A percentile compares a stretch with the other conserved stretches of the same genome.
These are phyloP conservation scores for Yarrowia divulgata DNA, from an alignment of 805 yeast genomes.

Conservation along the genomic window DNA sequence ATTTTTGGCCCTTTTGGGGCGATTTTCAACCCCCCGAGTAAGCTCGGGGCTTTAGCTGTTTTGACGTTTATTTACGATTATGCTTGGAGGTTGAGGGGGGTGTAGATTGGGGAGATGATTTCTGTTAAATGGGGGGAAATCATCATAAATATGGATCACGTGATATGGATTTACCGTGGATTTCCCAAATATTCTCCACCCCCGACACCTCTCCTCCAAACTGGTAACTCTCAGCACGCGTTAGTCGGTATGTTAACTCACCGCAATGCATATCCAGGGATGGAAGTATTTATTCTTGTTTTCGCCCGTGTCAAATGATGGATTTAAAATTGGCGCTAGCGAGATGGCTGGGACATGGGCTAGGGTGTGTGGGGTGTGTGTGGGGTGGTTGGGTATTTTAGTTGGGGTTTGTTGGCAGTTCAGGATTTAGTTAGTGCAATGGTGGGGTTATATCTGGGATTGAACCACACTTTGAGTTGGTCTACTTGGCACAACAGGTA, in stretches of 20 bases:
- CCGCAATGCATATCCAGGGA: neutral
- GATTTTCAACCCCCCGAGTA: neutral
- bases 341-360: too few species aligned
- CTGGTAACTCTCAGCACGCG: neutral
- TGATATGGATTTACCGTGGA: neutral
- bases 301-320: neutral
- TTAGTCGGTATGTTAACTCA: neutral
- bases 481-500: too few species aligned
- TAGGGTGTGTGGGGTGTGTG: neutral
- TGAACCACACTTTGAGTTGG: too few species aligned
- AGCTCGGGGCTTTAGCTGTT: neutral
- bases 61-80: neutral
- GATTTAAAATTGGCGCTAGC: neutral
- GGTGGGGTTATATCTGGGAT: too few species aligned
- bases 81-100: neutral
- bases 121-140: neutral
- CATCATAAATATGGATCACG: neutral
- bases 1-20: too few species aligned
- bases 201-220: neutral
- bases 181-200: neutral
- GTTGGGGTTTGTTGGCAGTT: too few species aligned
- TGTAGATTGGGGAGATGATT: rapidly evolving
- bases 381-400: too few species aligned
- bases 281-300: neutral
- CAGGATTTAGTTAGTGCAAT: too few species aligned